These are phyloP conservation scores for Malassezia vespertilionis DNA, from an alignment of 1,284 basidiomycete genomes.

Conservation along the genomic window DNA sequence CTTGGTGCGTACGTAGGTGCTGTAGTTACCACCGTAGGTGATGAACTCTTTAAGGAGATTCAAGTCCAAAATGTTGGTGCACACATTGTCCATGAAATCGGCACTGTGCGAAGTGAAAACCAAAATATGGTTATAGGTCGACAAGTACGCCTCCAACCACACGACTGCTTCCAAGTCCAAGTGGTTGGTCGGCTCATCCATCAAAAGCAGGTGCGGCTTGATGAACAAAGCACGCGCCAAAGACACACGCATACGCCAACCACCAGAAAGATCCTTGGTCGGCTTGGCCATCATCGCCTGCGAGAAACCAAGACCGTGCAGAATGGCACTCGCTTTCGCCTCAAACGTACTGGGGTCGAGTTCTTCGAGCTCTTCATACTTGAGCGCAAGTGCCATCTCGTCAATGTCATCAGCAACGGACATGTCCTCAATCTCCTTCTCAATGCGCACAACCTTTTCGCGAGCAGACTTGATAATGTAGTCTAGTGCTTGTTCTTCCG, in stretches of 20 bases:
- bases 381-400: constrained; percentile 70
- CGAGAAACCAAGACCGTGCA: constrained; percentile 90
- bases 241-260: constrained; percentile 97
- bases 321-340: constrained; percentile 84
- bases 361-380: constrained; percentile 94
- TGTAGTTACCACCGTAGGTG: constrained; percentile 94
- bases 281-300: constrained; percentile 87
- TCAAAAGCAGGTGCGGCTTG: constrained; percentile 84
- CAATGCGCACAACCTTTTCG: constrained; percentile 87
- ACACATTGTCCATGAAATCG: constrained; percentile 84
- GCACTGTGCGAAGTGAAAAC: constrained; percentile 84
- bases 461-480: constrained; percentile 87
- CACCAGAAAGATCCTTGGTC: constrained; percentile 96
- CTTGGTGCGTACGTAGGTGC: constrained; percentile 90
- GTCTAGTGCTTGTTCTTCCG: constrained; percentile 89
- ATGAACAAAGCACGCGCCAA: constrained; percentile 89
- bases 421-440: constrained; percentile 87
- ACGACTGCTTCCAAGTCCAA: constrained; percentile 94
- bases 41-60: constrained; percentile 67
- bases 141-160: constrained; percentile 94
- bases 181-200: constrained; percentile 65
- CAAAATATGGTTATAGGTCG: constrained; percentile 95
- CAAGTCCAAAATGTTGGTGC: constrained; percentile 92
- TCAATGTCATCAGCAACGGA: constrained; percentile 79
- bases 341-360: constrained; percentile 92